A percentile compares a stretch with the other conserved stretches of the same genome.
Conservation (phyloP, 2,329 filamentous ascomycete species). For the Myriosclerotinia scirpicola region DNA sequence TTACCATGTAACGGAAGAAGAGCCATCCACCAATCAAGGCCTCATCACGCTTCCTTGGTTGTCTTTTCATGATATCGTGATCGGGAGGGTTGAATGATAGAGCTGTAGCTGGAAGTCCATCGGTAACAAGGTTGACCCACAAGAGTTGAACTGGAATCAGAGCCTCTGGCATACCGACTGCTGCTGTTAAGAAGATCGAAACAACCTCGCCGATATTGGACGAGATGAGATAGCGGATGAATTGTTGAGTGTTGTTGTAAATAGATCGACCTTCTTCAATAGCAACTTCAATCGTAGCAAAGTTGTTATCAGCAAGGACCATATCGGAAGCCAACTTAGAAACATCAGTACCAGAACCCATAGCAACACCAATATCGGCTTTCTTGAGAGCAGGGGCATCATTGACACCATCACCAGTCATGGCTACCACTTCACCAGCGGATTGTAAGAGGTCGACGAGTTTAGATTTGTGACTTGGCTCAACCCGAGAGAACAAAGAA, state of each 20-base stretch:
- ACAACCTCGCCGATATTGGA: constrained; percentile 99
- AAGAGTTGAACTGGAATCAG: constrained; percentile 95
- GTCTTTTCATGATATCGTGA: constrained; percentile 93
- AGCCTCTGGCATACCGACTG: constrained; percentile 95
- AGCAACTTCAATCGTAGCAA: constrained; percentile 93
- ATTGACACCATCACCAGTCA: constrained; percentile 99
- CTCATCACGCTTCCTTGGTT: constrained; percentile 89
- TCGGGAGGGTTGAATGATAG: constrained; percentile 98
- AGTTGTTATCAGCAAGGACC: constrained; percentile 98
- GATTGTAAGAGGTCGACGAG: constrained; percentile 95
- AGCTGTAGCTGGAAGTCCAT: constrained; percentile 93
- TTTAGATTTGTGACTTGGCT: constrained; percentile 95
- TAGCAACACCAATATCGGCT: constrained; percentile 97
- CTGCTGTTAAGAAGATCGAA: constrained; percentile 96
- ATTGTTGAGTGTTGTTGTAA: constrained; percentile 99
- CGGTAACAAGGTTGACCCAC: constrained; percentile 98
- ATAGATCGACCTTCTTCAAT: constrained; percentile 97
- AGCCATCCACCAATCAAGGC: constrained; percentile 91
- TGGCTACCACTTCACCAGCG: constrained; percentile 90
- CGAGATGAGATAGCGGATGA: constrained; percentile 98
- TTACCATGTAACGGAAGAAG: constrained; percentile 96
- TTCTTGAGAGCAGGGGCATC: constrained; percentile 98
- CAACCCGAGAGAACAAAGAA: constrained; percentile 92
- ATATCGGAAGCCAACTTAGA: constrained; percentile 96
- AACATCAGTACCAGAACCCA: constrained; percentile 97